Base-by-base conservation (phyloP, 352 stramenopile genomes). In the Pythium utonaiense region DNA sequence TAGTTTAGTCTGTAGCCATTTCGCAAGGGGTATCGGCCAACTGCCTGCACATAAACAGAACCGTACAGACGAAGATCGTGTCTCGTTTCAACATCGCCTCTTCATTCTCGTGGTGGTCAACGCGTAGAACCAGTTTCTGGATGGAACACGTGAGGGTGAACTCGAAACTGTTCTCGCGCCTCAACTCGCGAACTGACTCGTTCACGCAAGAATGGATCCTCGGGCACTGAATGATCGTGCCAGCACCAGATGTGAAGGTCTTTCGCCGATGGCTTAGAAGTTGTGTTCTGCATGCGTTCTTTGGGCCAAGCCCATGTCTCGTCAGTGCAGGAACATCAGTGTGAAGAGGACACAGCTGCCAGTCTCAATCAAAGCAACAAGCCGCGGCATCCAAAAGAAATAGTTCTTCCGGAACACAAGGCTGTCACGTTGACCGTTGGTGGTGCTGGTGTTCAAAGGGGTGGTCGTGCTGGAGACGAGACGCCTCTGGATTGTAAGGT, bases 1-100 rank as follows among this genome's bases (percentile, higher is more conserved):
- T 50, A 76, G 47, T 66, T 69, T 55, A 70, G 52, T 50, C 24
- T 60, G 60, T 67, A 67, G 28, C 60, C 53, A 60, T 60, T 50
- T 21, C 25, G 16, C 30, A 21, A 30, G 42, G 28, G 42, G 5
- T 12, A 50, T 30, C 41, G 12, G 16, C 24, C 24, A 13, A 7
- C 7, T 49, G 16, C 30, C 25, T 65, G 22, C 21, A 53, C 47
- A 67, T 57, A 62, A 41, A 55, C 49, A 16, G 42, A 30, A 53
- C 28, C 9, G n/a, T n/a, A 49, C 41, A 49, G 42, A 50, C 42
- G 22, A 50, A 50, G 42, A 33, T 50, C 42, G 21, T 50, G 42
- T 50, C 21, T 50, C 42, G 42, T 50, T 50, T 33, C 22, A 33
- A 50, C 42, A 50, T 24, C 16, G 24, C 42, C 42, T 50, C 42